Conservation (phyloP, 2,329 filamentous ascomycete genomes). For the Fusarium fracticaudum region DNA sequence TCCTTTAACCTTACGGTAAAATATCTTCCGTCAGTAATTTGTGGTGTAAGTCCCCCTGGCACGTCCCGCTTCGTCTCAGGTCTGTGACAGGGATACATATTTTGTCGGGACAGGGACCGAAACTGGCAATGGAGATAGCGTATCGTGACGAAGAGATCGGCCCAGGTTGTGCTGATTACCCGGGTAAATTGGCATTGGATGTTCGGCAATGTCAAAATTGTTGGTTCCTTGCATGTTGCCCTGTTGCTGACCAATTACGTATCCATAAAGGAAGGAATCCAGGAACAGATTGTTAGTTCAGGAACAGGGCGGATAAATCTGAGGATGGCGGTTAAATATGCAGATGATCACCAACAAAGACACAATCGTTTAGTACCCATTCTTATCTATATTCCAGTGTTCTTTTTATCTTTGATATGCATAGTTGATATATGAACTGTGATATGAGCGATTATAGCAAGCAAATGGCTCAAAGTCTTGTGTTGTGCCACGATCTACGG, state of each 20-base stretch:
- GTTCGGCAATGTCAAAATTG: slow-evolving; percentile 20
- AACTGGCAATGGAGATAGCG: slow-evolving; percentile 10
- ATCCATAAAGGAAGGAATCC: not conserved
- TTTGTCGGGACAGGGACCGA: slow-evolving; percentile 7
- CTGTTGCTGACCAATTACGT: not conserved
- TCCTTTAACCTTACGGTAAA: slow-evolving; percentile 30
- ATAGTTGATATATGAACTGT: not conserved
- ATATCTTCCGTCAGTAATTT: slow-evolving; percentile 36
- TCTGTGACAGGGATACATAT: slow-evolving; percentile 23
- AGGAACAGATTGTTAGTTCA: not conserved
- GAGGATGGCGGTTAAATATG: slow-evolving; percentile 7
- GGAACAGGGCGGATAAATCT: not conserved
- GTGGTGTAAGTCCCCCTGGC: slow-evolving; percentile 15
- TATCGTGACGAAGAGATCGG: slow-evolving; percentile 12
- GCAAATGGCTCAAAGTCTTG: not conserved
- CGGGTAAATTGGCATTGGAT: slow-evolving; percentile 4
- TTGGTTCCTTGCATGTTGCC: slow-evolving; percentile 12
- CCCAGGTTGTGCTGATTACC: slow-evolving; percentile 5
- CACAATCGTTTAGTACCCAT: too few relatives aligned
- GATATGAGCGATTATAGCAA: not conserved
- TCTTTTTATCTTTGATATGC: not conserved
- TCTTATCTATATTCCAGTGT: not conserved
- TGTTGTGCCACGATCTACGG: not conserved
- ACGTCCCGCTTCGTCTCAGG: slow-evolving; percentile 41
- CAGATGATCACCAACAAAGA: not conserved